Conservation (phyloP, 352 stramenopile species). For the Globisporangium viniferum region DNA sequence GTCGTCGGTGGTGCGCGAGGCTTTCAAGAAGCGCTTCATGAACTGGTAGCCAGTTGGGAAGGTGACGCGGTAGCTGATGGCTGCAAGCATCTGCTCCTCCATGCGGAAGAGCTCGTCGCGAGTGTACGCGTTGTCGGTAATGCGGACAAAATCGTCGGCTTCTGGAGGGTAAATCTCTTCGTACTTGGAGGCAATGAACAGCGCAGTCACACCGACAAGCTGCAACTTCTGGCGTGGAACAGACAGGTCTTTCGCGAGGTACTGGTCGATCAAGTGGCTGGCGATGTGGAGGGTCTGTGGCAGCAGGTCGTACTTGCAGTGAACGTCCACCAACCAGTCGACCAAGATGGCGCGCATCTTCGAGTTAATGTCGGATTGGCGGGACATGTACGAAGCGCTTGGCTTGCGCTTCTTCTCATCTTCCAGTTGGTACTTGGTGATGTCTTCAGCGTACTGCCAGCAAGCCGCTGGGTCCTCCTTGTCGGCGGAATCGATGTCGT, state of each 20-base stretch:
- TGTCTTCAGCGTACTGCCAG: slow-evolving; percentile 84
- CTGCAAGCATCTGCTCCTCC: slow-evolving; percentile 72
- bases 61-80: slow-evolving; percentile 76
- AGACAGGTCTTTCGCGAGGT: slow-evolving; percentile 63
- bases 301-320: slow-evolving; percentile 80
- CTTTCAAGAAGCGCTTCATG: slow-evolving; percentile 86
- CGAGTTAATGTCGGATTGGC: slow-evolving; percentile 97
- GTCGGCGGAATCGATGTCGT: slow-evolving; percentile 80
- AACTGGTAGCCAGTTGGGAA: slow-evolving; percentile 86
- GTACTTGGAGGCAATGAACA: slow-evolving; percentile 97
- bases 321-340: slow-evolving; percentile 97
- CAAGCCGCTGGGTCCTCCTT: slow-evolving; percentile 54
- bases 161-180: slow-evolving; percentile 97
- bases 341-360: slow-evolving; percentile 99
- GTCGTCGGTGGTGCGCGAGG: slow-evolving; percentile 64
- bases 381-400: slow-evolving; percentile 70
- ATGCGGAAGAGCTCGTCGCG: slow-evolving; percentile 77
- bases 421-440: slow-evolving; percentile 77
- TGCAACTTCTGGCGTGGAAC: slow-evolving; percentile 90
- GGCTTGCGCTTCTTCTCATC: slow-evolving; percentile 64
- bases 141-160: slow-evolving; percentile 94
- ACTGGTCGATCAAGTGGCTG: slow-evolving; percentile 79
- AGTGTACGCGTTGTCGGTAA: slow-evolving; percentile 96
- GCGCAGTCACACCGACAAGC: slow-evolving; percentile 94
- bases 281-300: slow-evolving; percentile 83